A percentile compares a stretch with the other conserved stretches of the same genome.
These are phyloP conservation scores for Suillus sp. DNA, from an alignment of 768 basidiomycete genomes.

Conservation along the genomic window DNA sequence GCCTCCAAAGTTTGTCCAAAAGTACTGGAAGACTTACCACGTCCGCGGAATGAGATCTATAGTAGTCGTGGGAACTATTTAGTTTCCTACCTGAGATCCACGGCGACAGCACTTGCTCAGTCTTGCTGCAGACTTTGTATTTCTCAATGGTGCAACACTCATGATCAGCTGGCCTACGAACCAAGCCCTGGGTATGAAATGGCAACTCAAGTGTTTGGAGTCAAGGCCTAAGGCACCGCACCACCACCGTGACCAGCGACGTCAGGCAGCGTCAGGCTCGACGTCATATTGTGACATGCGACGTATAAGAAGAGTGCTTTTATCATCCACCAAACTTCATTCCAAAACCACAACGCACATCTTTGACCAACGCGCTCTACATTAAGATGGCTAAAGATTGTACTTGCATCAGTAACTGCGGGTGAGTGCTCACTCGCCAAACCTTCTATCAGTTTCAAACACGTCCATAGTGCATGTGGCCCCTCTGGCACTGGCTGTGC, in stretches of 20 bases:
- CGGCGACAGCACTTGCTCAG: too few species aligned
- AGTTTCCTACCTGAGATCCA: not conserved
- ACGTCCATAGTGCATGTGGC: constrained; percentile 30
- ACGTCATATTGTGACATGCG: not conserved
- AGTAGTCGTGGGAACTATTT: constrained; percentile 6
- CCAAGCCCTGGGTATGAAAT: too few species aligned
- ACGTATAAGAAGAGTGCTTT: not conserved
- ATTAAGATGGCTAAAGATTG: constrained; percentile 28
- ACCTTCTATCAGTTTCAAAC: not conserved
- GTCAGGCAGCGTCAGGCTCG: not conserved
- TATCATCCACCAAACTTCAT: not conserved
- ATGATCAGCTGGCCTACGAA: not conserved
- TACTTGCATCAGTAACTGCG: constrained; percentile 32
- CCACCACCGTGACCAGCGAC: not conserved
- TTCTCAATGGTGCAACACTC: too few species aligned
- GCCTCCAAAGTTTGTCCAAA: not conserved
- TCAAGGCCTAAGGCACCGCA: too few species aligned
- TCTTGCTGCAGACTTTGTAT: not conserved
- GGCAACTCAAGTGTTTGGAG: too few species aligned
- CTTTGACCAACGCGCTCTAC: not conserved
- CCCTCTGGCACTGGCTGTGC: constrained; percentile 33
- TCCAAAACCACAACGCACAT: not conserved
- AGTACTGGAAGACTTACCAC: not conserved
- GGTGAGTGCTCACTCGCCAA: constrained; percentile 20
- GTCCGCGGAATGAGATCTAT: not conserved